Conservation (phyloP, 1,284 basidiomycete genomes). For the Sporisorium sorghi region DNA sequence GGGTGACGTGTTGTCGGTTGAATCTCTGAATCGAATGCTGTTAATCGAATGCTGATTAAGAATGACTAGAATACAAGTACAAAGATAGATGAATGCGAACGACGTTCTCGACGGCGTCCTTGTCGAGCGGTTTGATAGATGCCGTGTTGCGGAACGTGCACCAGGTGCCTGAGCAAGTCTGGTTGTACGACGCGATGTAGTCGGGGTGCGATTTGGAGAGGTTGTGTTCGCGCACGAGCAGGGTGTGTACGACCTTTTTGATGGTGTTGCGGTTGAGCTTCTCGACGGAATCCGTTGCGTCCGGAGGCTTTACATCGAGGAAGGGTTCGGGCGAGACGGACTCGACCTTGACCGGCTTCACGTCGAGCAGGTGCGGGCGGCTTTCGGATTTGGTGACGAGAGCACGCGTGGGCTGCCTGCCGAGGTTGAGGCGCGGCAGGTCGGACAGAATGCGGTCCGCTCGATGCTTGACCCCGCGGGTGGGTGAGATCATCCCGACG, state of each 20-base stretch:
- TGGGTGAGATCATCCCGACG: constrained; percentile 3
- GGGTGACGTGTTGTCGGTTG: background rate
- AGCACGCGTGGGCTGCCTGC: constrained; percentile 33
- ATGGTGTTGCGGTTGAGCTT: constrained; percentile 42
- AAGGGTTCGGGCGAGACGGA: constrained; percentile 42
- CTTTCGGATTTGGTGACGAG: constrained; percentile 4
- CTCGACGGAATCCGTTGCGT: constrained; percentile 19
- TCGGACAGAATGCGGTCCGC: constrained; percentile 44
- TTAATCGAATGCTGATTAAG: constrained; percentile 14
- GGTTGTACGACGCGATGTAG: constrained; percentile 56
- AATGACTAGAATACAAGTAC: constrained; percentile 34
- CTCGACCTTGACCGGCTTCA: constrained; percentile 25
- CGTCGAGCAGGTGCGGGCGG: constrained; percentile 24
- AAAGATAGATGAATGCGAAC: constrained; percentile 46
- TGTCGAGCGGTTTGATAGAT: constrained; percentile 21
- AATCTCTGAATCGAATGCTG: background rate
- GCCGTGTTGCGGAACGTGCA: constrained; percentile 46
- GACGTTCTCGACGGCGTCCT: constrained; percentile 35
- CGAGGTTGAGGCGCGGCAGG: constrained; percentile 42
- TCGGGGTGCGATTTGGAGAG: constrained; percentile 41
- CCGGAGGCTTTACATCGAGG: constrained; percentile 8
- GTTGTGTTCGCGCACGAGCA: constrained; percentile 33
- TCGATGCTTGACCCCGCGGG: constrained; percentile 23
- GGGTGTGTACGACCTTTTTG: constrained; percentile 46
- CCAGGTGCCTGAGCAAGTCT: constrained; percentile 56